Percentiles rank a stretch among this genome's conserved stretches.
These are phyloP conservation scores for Schwanniomyces pseudopolymorphus DNA, from an alignment of 805 yeast genomes.

Conservation along the genomic window DNA sequence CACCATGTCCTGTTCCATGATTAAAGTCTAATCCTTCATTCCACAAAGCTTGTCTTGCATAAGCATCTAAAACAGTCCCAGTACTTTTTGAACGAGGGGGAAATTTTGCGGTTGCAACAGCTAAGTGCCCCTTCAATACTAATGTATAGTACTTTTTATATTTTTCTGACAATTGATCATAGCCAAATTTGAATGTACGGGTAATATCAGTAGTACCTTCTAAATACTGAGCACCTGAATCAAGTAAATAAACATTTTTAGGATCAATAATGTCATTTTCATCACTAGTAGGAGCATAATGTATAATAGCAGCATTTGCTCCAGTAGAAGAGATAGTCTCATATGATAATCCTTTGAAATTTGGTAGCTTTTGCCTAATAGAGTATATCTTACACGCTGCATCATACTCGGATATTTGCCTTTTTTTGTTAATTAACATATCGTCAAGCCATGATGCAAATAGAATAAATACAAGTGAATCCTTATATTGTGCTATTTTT, in stretches of 20 bases:
- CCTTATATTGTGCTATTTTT: conserved; percentile 74
- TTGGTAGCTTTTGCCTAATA: conserved; percentile 52
- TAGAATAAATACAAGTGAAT: conserved; percentile 73
- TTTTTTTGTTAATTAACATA: conserved; percentile 38
- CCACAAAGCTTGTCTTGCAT: conserved; percentile 85
- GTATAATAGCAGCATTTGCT: conserved; percentile 71
- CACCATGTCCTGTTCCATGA: conserved; percentile 98
- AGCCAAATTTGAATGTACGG: conserved; percentile 71
- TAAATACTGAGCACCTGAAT: conserved; percentile 87
- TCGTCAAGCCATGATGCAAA: conserved; percentile 83
- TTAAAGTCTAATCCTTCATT: conserved; percentile 78
- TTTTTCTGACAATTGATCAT: conserved; percentile 38
- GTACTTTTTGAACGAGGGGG: conserved; percentile 65
- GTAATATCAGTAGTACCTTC: conserved; percentile 98
- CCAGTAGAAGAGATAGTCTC: conserved; percentile 79
- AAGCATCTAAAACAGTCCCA: conserved; percentile 73
- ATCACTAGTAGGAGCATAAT: conserved; percentile 67
- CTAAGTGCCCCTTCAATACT: conserved; percentile 89
- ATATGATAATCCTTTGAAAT: conserved; percentile 69
- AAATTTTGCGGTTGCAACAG: conserved; percentile 76
- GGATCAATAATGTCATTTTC: conserved; percentile 63
- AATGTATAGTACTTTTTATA: conserved; percentile 76
- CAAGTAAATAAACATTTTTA: conserved; percentile 69
- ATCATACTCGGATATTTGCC: conserved; percentile 57
- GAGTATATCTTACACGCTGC: conserved; percentile 61